Conservation (phyloP, 2,329 filamentous ascomycete species). For the Lachnellula arida region DNA sequence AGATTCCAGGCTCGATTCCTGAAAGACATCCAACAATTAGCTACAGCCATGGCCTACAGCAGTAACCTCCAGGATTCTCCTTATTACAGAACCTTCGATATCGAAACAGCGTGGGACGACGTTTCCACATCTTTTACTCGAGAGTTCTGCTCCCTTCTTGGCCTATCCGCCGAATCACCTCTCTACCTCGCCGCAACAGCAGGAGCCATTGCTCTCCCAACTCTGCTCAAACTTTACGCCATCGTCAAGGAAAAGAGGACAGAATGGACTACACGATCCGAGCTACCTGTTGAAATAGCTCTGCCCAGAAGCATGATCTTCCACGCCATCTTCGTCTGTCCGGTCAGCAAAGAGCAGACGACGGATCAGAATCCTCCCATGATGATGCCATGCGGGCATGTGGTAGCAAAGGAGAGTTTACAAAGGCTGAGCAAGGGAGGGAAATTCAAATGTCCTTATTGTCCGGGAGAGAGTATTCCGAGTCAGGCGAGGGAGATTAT, state of each 20-base stretch:
- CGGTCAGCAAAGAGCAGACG: constrained; percentile 92
- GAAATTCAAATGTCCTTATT: constrained; percentile 94
- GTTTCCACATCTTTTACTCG: constrained; percentile 83
- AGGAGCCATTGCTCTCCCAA: constrained; percentile 85
- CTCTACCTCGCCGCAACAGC: constrained; percentile 91
- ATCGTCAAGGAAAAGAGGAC: constrained; percentile 87
- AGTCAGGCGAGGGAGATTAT: constrained; percentile 56
- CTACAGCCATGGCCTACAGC: constrained; percentile 74
- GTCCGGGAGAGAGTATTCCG: constrained; percentile 74
- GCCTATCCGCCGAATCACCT: constrained; percentile 84
- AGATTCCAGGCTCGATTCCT: constrained; percentile 72
- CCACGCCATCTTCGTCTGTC: constrained; percentile 96
- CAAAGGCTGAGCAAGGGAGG: constrained; percentile 72
- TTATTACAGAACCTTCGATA: constrained; percentile 74
- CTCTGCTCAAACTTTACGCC: constrained; percentile 78
- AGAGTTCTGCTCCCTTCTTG: constrained; percentile 90
- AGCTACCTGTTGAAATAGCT: constrained; percentile 74
- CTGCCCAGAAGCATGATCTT: constrained; percentile 63
- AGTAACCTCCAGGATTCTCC: constrained; percentile 72
- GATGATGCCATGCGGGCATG: constrained; percentile 95
- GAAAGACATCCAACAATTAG: constrained; percentile 74
- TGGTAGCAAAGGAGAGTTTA: constrained; percentile 81
- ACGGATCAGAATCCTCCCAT: constrained; percentile 92
- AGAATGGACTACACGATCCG: constrained; percentile 89
- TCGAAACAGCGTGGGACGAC: constrained; percentile 71